phyloP scores from a whole-genome alignment of 1,284 basidiomycete genomes.

The Boletellus deceptivus region DNA sequence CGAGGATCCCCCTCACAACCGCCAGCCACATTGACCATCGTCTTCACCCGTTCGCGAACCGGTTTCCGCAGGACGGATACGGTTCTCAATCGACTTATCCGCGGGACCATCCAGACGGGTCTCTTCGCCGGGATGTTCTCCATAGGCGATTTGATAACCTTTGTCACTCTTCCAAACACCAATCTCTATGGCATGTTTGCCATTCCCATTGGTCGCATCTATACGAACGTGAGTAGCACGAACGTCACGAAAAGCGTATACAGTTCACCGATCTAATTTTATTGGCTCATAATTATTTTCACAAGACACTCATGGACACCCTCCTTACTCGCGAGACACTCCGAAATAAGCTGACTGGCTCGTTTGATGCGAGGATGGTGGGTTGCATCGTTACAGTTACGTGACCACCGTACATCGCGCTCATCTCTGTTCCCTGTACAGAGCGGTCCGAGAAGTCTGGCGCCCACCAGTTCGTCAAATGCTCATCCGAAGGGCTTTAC shows the following conservation, averaged over 20 bases:
- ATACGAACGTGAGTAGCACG: slow-evolving; percentile 31
- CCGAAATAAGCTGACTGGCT: slow-evolving; percentile 2
- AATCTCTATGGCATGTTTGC: slow-evolving; percentile 33
- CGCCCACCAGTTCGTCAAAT: background rate
- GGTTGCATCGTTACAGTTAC: background rate
- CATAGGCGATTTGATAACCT: slow-evolving; percentile 41
- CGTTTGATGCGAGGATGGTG: background rate
- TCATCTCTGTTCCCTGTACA: background rate
- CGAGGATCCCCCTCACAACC: background rate
- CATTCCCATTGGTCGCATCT: slow-evolving; percentile 36
- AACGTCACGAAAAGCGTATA: background rate
- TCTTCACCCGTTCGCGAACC: slow-evolving; percentile 40
- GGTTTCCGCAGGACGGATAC: slow-evolving; percentile 47
- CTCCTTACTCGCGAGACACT: slow-evolving; percentile 13
- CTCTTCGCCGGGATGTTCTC: slow-evolving; percentile 46
- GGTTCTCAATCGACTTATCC: slow-evolving; percentile 45
- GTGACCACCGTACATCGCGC: no score
- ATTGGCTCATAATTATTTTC: background rate
- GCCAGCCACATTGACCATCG: slow-evolving; percentile 32
- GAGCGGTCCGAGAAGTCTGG: background rate
- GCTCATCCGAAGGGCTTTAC: background rate
- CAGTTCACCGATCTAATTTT: background rate
- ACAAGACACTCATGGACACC: slow-evolving; percentile 17
- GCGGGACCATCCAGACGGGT: slow-evolving; percentile 47
- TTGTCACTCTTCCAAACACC: slow-evolving; percentile 27